phyloP scores from a whole-genome alignment of 352 stramenopile genomes.

The Pilasporangium apinafurcum region DNA sequence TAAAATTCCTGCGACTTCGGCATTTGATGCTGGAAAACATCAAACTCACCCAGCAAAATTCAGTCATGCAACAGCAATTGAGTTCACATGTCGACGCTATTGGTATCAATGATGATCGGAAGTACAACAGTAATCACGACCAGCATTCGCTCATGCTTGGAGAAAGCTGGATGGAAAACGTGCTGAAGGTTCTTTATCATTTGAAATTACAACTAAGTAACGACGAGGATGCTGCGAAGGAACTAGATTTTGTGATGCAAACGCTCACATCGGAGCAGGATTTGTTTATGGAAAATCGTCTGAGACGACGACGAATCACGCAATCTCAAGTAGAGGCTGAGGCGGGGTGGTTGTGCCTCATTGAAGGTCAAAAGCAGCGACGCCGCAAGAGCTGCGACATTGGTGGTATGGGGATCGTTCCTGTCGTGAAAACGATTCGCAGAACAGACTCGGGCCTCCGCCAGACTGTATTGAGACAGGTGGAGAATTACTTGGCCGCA shows the following conservation, averaged over 20 bases:
- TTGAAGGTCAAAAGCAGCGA: conserved; percentile 42
- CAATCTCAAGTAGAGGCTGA: conserved; percentile 13
- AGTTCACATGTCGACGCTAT: conserved; percentile 56
- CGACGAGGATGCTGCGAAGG: conserved; percentile 23
- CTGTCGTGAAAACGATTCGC: conserved; percentile 25
- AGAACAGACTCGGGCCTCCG: conserved; percentile 40
- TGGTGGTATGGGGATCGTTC: conserved; percentile 2
- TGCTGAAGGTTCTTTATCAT: conserved; percentile 46
- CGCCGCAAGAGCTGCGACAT: conserved; percentile 26
- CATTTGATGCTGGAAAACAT: conserved; percentile 60
- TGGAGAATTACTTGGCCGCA: conserved; percentile 36
- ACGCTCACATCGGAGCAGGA: conserved; percentile 62
- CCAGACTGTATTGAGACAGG: conserved; percentile 41
- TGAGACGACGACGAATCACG: conserved; percentile 8
- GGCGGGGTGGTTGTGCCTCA: conserved; percentile 42
- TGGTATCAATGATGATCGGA: conserved; percentile 23
- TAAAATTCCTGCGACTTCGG: conserved; percentile 47
- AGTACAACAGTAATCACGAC: neutral
- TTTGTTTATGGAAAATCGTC: conserved; percentile 31
- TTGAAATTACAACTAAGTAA: conserved; percentile 34
- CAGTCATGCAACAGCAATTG: conserved; percentile 59
- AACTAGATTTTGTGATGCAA: conserved; percentile 66
- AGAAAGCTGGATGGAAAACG: conserved; percentile 73
- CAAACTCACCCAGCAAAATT: conserved; percentile 53
- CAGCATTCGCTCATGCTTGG: conserved; percentile 17